These are phyloP conservation scores for maize (Zea mays) DNA, from an alignment of 176 grass and related monocot species.

Conservation along the genomic window Zm-B73-REFERENCE-NAM-5.0 NC_050099.1:226070001-226070500, in stretches of 20 bases:
- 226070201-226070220: neutral
- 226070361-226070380: slow-evolving; percentile 41
- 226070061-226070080: too few relatives aligned
- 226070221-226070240: neutral
- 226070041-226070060: too few relatives aligned
- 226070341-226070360: slow-evolving; percentile 60
- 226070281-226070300: slow-evolving; percentile 11
- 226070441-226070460: slow-evolving; percentile 96
- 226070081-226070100: too few relatives aligned
- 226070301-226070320: neutral
- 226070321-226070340: slow-evolving; percentile 13
- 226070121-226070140: too few relatives aligned
- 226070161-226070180: too few relatives aligned
- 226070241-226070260: neutral
- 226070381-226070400: slow-evolving; percentile 54
- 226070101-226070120: too few relatives aligned
- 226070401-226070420: slow-evolving; percentile 73
- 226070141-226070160: too few relatives aligned
- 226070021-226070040: too few relatives aligned
- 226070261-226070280: neutral
- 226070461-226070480: slow-evolving; percentile 92
- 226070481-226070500: slow-evolving; percentile 57
- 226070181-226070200: neutral
- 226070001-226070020: too few relatives aligned
- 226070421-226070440: slow-evolving; percentile 72